Percentiles rank a stretch among this genome's conserved stretches.
Conservation (phyloP, 805 yeast species). For the Ogataea sp. region DNA sequence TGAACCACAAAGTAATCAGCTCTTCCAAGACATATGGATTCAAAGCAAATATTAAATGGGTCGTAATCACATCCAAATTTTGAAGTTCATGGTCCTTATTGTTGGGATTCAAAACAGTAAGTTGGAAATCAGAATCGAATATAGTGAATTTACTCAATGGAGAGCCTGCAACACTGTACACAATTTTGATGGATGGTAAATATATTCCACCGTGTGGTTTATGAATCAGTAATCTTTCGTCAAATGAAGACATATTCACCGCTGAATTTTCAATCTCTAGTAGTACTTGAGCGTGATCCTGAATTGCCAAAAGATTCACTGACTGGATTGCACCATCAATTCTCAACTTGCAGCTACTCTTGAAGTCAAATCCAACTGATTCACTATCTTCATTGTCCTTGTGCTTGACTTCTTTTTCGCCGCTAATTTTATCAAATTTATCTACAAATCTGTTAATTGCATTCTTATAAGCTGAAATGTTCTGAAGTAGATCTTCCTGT, state of each 20-base stretch:
- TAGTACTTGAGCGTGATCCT: constrained; percentile 9
- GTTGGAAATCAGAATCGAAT: constrained; percentile 37
- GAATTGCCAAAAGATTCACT: constrained; percentile 6
- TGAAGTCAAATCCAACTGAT: neutral
- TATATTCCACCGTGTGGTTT: constrained; percentile 31
- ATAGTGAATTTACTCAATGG: constrained; percentile 32
- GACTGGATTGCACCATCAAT: constrained; percentile 4
- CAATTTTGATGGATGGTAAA: constrained; percentile 34
- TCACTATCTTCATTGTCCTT: neutral
- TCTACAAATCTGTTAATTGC: too few species aligned
- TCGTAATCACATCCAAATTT: constrained; percentile 49
- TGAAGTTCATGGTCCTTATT: constrained; percentile 23
- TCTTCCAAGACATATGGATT: constrained; percentile 34
- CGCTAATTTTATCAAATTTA: too few species aligned
- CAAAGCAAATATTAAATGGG: constrained; percentile 49
- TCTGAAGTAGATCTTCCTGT: neutral
- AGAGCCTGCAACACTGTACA: constrained; percentile 23
- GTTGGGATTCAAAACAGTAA: constrained; percentile 34
- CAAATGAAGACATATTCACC: constrained; percentile 10
- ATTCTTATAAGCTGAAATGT: too few species aligned
- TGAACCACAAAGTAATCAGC: constrained; percentile 12
- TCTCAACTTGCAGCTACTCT: constrained; percentile 1
- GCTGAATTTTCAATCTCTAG: constrained; percentile 7
- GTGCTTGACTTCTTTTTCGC: neutral
- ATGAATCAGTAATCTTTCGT: constrained; percentile 2